Evolutionary conservation across 306 rosid species (phyloP).

Genomic region (Leucaena leucocephala): DNA sequence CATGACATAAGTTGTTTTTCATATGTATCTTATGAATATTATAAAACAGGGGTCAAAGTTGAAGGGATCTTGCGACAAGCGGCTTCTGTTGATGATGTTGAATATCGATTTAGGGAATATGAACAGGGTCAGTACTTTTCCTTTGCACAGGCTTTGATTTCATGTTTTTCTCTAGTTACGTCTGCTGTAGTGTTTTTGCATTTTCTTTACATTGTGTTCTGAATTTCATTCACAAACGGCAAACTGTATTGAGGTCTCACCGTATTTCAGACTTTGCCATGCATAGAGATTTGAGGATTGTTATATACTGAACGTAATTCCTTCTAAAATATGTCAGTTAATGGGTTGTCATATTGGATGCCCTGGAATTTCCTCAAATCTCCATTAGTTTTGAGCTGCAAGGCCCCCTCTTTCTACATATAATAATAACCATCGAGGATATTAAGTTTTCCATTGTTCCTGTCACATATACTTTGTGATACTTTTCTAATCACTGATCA

Average conservation of each 20-base stretch:
- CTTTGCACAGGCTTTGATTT: conserved; percentile 1
- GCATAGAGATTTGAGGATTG: background rate
- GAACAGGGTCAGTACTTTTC: conserved; percentile 65
- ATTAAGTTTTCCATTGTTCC: conserved; percentile 10
- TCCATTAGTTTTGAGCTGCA: background rate
- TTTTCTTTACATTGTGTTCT: conserved; percentile 29
- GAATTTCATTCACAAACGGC: conserved; percentile 7
- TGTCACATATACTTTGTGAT: background rate
- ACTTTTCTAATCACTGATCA: background rate
- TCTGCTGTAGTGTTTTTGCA: background rate
- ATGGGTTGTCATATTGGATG: conserved; percentile 1
- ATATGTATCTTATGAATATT: conserved; percentile 35
- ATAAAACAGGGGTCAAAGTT: conserved; percentile 61
- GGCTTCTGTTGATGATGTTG: conserved; percentile 88
- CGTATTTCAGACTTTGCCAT: conserved; percentile 9
- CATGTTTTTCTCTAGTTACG: background rate
- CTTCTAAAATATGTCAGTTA: conserved; percentile 4
- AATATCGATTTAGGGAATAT: conserved; percentile 69
- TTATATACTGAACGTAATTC: background rate
- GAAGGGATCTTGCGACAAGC: conserved; percentile 91
- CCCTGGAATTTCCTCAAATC: conserved; percentile 5
- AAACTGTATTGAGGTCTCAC: conserved; percentile 4
- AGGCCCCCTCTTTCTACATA: background rate
- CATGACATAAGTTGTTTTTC: conserved; percentile 4
- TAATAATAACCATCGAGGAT: background rate